These are phyloP conservation scores for Entomortierella parvispora DNA, from an alignment of 192 early-diverging fungal species.

Conservation along the genomic window DNA sequence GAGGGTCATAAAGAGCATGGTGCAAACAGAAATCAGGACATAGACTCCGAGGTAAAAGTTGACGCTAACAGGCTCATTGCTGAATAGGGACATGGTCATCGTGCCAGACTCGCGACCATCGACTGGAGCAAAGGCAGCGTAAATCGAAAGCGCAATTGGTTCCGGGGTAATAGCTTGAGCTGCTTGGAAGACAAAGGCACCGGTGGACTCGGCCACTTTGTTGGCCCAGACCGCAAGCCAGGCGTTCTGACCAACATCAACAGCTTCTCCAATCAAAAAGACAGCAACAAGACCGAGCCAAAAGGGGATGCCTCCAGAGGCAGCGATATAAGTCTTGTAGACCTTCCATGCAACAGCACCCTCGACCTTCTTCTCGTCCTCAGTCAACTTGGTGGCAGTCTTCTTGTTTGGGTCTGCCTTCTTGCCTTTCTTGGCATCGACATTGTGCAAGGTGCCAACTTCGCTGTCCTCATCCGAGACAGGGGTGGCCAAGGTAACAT, in stretches of 20 bases:
- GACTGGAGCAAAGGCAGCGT: slow-evolving; percentile 18
- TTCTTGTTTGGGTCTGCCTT: slow-evolving; percentile 46
- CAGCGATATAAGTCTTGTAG: slow-evolving; percentile 81
- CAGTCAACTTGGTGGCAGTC: slow-evolving; percentile 71
- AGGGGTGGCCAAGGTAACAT: slow-evolving; percentile 41
- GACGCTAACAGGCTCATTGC: slow-evolving; percentile 56
- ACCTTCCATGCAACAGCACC: slow-evolving; percentile 81
- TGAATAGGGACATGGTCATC: slow-evolving; percentile 34
- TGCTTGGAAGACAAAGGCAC: slow-evolving; percentile 31
- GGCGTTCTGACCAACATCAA: slow-evolving; percentile 69
- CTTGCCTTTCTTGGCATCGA: slow-evolving; percentile 47
- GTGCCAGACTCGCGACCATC: slow-evolving; percentile 6
- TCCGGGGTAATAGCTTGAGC: slow-evolving; percentile 23
- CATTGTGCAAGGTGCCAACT: slow-evolving; percentile 55
- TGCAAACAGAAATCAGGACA: slow-evolving; percentile 62
- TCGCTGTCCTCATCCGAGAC: slow-evolving; percentile 28
- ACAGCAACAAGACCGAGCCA: slow-evolving; percentile 67
- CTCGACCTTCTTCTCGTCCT: slow-evolving; percentile 85
- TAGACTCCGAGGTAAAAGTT: slow-evolving; percentile 73
- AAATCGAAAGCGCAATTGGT: slow-evolving; percentile 24
- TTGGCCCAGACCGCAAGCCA: slow-evolving; percentile 54
- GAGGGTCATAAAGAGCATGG: slow-evolving; percentile 50
- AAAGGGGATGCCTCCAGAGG: slow-evolving; percentile 71
- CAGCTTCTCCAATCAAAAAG: slow-evolving; percentile 55
- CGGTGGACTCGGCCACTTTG: slow-evolving; percentile 31